phyloP scores from a whole-genome alignment of 2,329 filamentous ascomycete species.

The Incumbomyces delicatus region DNA sequence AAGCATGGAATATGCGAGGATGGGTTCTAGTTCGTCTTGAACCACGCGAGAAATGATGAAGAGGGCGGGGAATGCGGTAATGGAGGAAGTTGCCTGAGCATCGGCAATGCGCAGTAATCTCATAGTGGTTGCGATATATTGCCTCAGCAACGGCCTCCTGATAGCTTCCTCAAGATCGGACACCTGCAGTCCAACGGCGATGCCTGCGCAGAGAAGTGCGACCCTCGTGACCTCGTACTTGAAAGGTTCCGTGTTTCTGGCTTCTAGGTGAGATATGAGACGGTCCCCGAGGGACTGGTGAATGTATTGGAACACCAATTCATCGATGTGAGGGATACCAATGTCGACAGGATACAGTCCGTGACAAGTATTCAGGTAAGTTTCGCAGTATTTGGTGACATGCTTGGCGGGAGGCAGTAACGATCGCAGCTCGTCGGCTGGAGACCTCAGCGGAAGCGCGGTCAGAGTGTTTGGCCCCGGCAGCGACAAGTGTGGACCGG shows the following conservation, averaged over 20 bases:
- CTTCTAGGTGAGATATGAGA: neutral
- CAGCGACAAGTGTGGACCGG: neutral
- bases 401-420: conserved; percentile 3
- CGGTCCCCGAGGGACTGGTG: conserved; percentile 1
- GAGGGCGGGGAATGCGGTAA: neutral
- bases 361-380: neutral
- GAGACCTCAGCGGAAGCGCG: neutral
- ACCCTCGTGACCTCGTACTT: neutral
- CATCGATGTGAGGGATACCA: conserved; percentile 1
- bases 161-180: conserved; percentile 4
- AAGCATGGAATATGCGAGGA: conserved; percentile 1
- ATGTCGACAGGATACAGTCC: conserved; percentile 2
- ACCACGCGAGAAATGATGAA: conserved; percentile 4
- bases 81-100: neutral
- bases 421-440: neutral
- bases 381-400: conserved; percentile 6
- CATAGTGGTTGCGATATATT: conserved; percentile 3
- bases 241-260: neutral
- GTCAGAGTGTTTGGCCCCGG: neutral
- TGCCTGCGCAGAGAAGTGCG: conserved; percentile 1
- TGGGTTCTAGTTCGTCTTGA: conserved; percentile 5
- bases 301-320: conserved; percentile 4
- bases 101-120: conserved; percentile 4
- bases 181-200: conserved; percentile 2
- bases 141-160: neutral